Percentiles rank a stretch among this genome's conserved stretches.
phyloP scores from a whole-genome alignment of 1,284 basidiomycete genomes.

The Ceratobasidium theobromae region DNA sequence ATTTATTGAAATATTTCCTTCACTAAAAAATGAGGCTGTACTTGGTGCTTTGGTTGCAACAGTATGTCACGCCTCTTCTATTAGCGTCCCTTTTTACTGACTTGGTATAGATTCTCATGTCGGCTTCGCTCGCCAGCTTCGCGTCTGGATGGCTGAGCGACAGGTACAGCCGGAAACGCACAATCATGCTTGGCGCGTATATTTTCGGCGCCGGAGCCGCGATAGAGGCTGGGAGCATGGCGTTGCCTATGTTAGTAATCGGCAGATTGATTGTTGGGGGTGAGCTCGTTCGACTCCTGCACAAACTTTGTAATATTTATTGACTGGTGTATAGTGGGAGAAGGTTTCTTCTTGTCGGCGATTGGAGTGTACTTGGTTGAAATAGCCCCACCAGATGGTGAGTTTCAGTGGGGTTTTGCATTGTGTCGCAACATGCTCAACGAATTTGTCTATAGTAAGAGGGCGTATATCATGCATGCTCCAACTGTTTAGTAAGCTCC shows the following conservation, averaged over 20 bases:
- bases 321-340: constrained; percentile 41
- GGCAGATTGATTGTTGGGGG: constrained; percentile 52
- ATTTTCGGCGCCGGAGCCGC: constrained; percentile 48
- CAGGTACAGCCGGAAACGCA: constrained; percentile 52
- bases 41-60: constrained; percentile 47
- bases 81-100: constrained; percentile 37
- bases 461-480: constrained; percentile 50
- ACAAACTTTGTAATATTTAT: not conserved
- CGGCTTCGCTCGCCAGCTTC: constrained; percentile 50
- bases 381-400: constrained; percentile 36
- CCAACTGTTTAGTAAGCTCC: constrained; percentile 46
- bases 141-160: constrained; percentile 53
- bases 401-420: not conserved
- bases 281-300: not conserved
- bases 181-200: constrained; percentile 49
- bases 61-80: not conserved
- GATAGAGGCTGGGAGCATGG: constrained; percentile 41
- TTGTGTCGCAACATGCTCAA: not conserved
- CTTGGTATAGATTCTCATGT: constrained; percentile 48
- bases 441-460: constrained; percentile 39
- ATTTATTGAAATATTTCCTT: constrained; percentile 46
- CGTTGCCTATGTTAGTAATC: constrained; percentile 47
- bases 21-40: constrained; percentile 42
- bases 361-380: constrained; percentile 44
- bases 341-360: constrained; percentile 53